Evolutionary conservation across 2,329 filamentous ascomycete species (phyloP), one percentile per base, ranked within the genome.

Genomic region (Aspergillus glaucus): DNA sequence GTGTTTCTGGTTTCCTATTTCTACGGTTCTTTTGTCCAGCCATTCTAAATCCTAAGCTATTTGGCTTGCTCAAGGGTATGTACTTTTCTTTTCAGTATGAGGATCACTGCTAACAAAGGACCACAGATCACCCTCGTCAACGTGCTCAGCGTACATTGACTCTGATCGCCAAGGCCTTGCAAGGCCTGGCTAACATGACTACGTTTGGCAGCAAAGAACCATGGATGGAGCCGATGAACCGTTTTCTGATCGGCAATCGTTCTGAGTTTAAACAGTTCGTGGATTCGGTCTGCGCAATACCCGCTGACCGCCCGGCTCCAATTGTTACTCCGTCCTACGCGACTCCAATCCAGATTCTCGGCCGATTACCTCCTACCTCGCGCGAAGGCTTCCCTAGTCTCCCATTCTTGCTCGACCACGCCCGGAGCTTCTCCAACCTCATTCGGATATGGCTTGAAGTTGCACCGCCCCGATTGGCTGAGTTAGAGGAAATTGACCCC

Each of bases 201-300:
- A 89, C 83, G 0, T 96, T 96, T 63, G 92, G 92, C 37, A 91
- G 87, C 63, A 95, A 95, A 65, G 92, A 97, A 68, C 84, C 86
- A n/a, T 97, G 90, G 89, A 96, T 97, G 91, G 91, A 95, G 70
- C 90, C 90, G 0, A 97, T 97, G 92, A 97, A 96, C 63, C 81
- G 80, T 40, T 96, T 96, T 60, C 74, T 97, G 43, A 79, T 77
- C 7, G 76, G 81, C 1, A 85, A 95, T 61, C 82, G 90, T 17
- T 79, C 85, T 58, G 81, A 87, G 36, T 89, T 96, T 68, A 94
- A 91, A 65, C 80, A 85, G 43, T 96, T 91, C 59, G 86, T 96
- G 51, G 91, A 97, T 63, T 78, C 82, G 26, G 81, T 96, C 43
- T 96, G 92, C 72, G 82, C 85, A 7, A 88, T 96, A 46, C 85